Evolutionary conservation across 2,329 filamentous ascomycete genomes (phyloP).

Genomic region (Aspergillus sp.): DNA sequence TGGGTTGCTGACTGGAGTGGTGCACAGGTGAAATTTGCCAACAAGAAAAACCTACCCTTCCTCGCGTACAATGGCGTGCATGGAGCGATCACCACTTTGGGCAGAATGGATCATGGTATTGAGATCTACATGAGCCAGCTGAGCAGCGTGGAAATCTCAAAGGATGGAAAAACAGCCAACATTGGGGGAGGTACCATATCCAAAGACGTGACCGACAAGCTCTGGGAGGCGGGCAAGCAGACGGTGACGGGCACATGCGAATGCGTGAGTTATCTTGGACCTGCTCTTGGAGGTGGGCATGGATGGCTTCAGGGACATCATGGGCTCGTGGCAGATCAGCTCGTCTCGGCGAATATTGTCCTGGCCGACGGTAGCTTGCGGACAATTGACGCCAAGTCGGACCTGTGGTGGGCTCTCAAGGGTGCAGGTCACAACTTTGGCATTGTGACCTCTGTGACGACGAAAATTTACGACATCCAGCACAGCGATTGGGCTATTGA

Average conservation of each 20-base stretch:
- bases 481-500: slow-evolving; percentile 38
- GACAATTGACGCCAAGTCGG: slow-evolving; percentile 42
- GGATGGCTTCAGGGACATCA: slow-evolving; percentile 55
- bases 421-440: slow-evolving; percentile 62
- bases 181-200: slow-evolving; percentile 50
- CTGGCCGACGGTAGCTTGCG: slow-evolving; percentile 48
- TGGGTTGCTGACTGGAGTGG: no score
- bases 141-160: slow-evolving; percentile 36
- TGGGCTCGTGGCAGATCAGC: slow-evolving; percentile 55
- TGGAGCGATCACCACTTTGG: slow-evolving; percentile 51
- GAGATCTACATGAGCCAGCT: slow-evolving; percentile 51
- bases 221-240: slow-evolving; percentile 54
- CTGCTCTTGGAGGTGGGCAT: slow-evolving; percentile 58
- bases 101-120: slow-evolving; percentile 50
- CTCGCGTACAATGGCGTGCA: slow-evolving; percentile 55
- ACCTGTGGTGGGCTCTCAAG: slow-evolving; percentile 58
- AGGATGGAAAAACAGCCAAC: slow-evolving; percentile 47
- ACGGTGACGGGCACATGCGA: slow-evolving; percentile 54
- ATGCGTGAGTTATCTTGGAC: slow-evolving; percentile 50
- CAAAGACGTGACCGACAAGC: slow-evolving; percentile 47
- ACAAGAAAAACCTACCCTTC: slow-evolving; percentile 48
- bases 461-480: slow-evolving; percentile 48
- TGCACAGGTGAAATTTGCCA: slow-evolving; percentile 49
- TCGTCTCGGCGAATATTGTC: slow-evolving; percentile 53
- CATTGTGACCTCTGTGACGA: slow-evolving; percentile 51